Evolutionary conservation across 148 eudicot genomes (phyloP).

Genomic region (Fagopyrum homotropicum): DNA sequence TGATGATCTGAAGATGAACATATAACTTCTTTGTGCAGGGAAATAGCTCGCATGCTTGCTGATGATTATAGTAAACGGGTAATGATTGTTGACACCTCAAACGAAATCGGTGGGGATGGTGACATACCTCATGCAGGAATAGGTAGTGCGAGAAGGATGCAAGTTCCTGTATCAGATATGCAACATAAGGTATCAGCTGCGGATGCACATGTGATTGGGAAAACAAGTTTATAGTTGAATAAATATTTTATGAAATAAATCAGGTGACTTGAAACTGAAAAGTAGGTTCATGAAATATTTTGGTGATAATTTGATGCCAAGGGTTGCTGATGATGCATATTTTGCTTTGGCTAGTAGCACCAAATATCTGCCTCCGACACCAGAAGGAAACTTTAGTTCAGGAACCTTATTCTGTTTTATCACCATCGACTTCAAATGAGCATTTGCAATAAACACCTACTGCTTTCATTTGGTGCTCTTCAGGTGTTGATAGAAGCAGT

Average conservation of each 20-base stretch:
- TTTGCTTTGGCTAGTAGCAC: conserved; percentile 5
- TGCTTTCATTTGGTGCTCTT: conserved; percentile 11
- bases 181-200: conserved; percentile 66
- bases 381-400: neutral
- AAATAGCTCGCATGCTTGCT: conserved; percentile 96
- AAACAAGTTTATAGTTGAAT: neutral
- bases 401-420: neutral
- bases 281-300: neutral
- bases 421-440: neutral
- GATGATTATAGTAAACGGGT: conserved; percentile 80
- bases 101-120: conserved; percentile 99
- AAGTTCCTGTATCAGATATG: conserved; percentile 80
- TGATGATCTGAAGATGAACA: neutral
- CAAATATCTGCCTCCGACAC: neutral
- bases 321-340: neutral
- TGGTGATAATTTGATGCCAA: neutral
- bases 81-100: conserved; percentile 98
- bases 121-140: conserved; percentile 98
- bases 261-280: neutral
- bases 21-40: conserved; percentile 40
- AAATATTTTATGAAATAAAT: neutral
- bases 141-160: conserved; percentile 92
- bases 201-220: neutral
- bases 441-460: neutral
- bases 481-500: conserved; percentile 97